phyloP scores from a whole-genome alignment of 768 basidiomycete species.

The Suillus weaverae region DNA sequence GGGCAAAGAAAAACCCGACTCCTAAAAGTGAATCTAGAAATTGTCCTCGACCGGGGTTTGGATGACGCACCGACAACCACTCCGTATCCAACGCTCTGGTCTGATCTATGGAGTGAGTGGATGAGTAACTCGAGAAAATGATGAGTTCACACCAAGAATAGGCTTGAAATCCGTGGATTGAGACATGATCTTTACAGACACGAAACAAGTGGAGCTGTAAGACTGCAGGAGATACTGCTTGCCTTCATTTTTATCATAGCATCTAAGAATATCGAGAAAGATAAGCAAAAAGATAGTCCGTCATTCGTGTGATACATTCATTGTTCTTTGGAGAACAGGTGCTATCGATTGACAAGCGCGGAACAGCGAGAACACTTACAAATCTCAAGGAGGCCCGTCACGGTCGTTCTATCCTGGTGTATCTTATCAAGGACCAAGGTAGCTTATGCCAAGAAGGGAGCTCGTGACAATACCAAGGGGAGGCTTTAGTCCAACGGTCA shows the following conservation, averaged over 20 bases:
- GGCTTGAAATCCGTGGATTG: constrained; percentile 39
- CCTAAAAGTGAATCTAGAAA: constrained; percentile 16
- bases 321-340: not conserved
- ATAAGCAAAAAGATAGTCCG: not conserved
- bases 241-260: not conserved
- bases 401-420: not conserved
- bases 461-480: not conserved
- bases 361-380: not conserved
- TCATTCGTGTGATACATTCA: constrained; percentile 1
- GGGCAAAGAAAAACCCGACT: constrained; percentile 38
- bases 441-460: not conserved
- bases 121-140: not conserved
- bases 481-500: not conserved
- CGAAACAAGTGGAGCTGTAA: no score
- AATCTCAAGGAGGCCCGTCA: not conserved
- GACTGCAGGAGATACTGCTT: not conserved
- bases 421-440: not conserved
- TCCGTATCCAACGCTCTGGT: constrained; percentile 35
- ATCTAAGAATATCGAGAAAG: constrained; percentile 1
- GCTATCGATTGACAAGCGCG: not conserved
- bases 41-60: not conserved
- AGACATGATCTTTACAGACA: not conserved
- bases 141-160: constrained; percentile 31
- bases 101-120: constrained; percentile 10
- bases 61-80: constrained; percentile 34